Base-by-base conservation (phyloP, 1,284 basidiomycete genomes). In the Cystobasidium sp. region DNA sequence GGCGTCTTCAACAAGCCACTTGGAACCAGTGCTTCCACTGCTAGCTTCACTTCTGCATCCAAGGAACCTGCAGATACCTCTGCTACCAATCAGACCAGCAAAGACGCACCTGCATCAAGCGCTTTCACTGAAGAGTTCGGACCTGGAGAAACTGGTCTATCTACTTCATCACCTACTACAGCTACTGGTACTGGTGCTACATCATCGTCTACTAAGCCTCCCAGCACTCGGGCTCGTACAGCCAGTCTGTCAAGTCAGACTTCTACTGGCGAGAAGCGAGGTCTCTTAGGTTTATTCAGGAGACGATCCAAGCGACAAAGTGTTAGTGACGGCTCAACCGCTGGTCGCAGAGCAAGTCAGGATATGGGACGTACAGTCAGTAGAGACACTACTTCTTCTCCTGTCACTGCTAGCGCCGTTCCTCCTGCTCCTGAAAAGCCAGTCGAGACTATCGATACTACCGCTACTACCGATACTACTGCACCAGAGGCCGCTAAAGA, bases 201-300 rank as follows among this genome's bases (percentile, higher is more conserved):
- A 37, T 31, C 31, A 31, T 31, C 31, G 31, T 41, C 56, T 16
- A 59, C 56, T 18, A 55, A 58, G 22, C 41, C 66, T 16, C 66
- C 66, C 6, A 46, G 41, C 20, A 68, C 66, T 9, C 53, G 66
- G 14, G 43, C 43, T 22, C 66, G 66, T 43, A n/a, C 66, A 22
- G 52, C 37, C 16, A 66, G 64, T 37, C 3, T 66, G 4, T 66
- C 64, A 22, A 66, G 64, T 81, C 96, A 95, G 91, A 99, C 97
- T 80, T 97, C 97, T 86, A 99, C 97, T 82, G 96, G 96, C 78
- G 99, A 99, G 86, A 98, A 97, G 63, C 96, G 89, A 81, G 96
- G 96, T 82, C 99, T 99, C 88, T 87, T 99, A 77, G 49, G 70
- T 1, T 51, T 73, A 20, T 73, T 73, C 63, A 46, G 70, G 39